Evolutionary conservation across 768 basidiomycete species (phyloP), one percentile per base, ranked within the genome.

Genomic region (Tulasnella sp.): DNA sequence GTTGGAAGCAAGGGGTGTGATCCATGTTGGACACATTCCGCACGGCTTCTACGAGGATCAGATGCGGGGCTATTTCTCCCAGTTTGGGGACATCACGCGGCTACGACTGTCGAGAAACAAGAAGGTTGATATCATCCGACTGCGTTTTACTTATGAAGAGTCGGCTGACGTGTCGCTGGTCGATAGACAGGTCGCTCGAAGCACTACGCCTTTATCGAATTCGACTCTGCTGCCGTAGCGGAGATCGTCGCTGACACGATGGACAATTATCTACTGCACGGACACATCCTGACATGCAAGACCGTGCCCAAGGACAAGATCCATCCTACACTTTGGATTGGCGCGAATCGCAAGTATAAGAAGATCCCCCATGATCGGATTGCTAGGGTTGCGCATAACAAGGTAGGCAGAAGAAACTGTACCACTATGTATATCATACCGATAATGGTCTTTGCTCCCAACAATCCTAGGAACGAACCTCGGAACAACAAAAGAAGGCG

Each of bases 41-140:
- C 92, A 97, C 65, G 96, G 96, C 21, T 98, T 99, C 73, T 94
- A 91, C 72, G 96, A 99, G 72, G 90, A 89, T 56, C 85, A 97
- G 71, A 82, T 98, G 70, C 82, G 81, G 63, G 83, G 81, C 1
- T 98, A 98, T 73, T 96, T 99, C 68, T 79, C 85, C 25, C 96
- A 99, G 69, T 99, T 98, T 64, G 96, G 96, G 3, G 79, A 83
- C 44, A 82, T 99, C 24, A 85, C 88, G 17, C 83, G 94, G 49
- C 68, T 97, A 25, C 81, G 96, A 5, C 72, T 99, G 15, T 94
- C 93, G 2, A 81, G 96, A 61, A 99, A 93, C 70, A 92, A 92
- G 75, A 89, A 85, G 81, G 94, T 85, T 19, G 9, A 48, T 49
- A 21, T 24, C 48, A n/a, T n/a, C 46, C 21, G 7, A 29, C n/a